Base-by-base conservation (phyloP, 257 asterid species). In the Capsicum pubescens region DNA sequence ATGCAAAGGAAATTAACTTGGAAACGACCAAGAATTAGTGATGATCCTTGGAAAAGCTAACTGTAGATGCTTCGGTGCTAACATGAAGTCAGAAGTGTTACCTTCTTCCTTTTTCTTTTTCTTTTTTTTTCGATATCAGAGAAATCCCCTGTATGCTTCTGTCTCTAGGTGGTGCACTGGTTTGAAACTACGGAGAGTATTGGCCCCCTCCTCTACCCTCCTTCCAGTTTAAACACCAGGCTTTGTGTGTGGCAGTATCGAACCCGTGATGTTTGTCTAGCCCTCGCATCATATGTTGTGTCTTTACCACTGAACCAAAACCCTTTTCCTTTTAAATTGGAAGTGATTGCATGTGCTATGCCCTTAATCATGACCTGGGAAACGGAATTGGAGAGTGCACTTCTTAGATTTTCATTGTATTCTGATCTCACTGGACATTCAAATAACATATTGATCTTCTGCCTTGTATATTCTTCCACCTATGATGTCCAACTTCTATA, bases 251-350 rank as follows among this genome's bases (percentile, higher is more conserved):
- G 26, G 64, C 64, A 26, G 64, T 48, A 54, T 52, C 9, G 1
- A 76, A 52, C 48, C 81, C 1, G 19, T 52, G 81, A 76, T 15
- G 15, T 26, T 14, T 13, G 8, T 54, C 46, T 21, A 13, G 12
- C n/a, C 46, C 5, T 76, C 81, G 54, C 64, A 76, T 76, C 15
- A 50, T 15, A 32, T 52, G 46, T 52, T 21, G 63, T 3, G 46
- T 52, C 48, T 14, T 76, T 76, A 52, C 63, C 81, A 21, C n/a
- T 74, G 63, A 76, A 52, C 81, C 63, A 54, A 76, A 52, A 14
- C 48, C 64, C 64, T 52, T 14, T 3, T 14, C 4, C 48, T 52
- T 46, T 74, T 21, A 50, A 21, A 11, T 32, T 16, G 7, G 21
- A 48, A 21, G 48, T 76, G 63, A 13, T 76, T 21, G 21, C 11